A percentile compares a stretch with the other conserved stretches of the same genome.
Conservation (phyloP, 345 rosid species). For the Gossypium sturtianum region DNA sequence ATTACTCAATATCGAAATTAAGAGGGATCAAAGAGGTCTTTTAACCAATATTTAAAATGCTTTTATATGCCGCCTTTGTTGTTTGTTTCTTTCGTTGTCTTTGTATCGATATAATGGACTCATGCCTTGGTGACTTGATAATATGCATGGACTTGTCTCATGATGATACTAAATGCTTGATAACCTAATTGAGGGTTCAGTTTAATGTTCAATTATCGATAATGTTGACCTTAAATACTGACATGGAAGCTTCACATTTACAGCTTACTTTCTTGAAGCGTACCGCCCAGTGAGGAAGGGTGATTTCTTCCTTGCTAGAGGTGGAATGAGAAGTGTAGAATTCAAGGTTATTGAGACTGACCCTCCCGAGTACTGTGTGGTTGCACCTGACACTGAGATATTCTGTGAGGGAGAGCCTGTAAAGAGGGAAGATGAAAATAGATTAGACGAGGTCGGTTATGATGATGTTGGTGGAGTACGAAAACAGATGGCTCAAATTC, state of each 20-base stretch:
- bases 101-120: background rate
- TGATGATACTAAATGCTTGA: background rate
- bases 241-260: slow-evolving; percentile 15
- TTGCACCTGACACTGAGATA: slow-evolving; percentile 95
- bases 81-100: background rate
- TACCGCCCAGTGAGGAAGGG: slow-evolving; percentile 97
- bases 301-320: slow-evolving; percentile 88
- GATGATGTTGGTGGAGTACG: slow-evolving; percentile 99
- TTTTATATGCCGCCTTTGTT: background rate
- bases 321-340: slow-evolving; percentile 96
- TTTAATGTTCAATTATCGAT: background rate
- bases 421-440: slow-evolving; percentile 82
- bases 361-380: slow-evolving; percentile 87
- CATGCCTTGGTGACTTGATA: background rate
- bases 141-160: background rate
- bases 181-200: background rate
- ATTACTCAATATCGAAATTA: too few relatives aligned
- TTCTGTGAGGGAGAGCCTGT: slow-evolving; percentile 96
- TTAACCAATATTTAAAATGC: too few relatives aligned
- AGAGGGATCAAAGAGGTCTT: too few relatives aligned
- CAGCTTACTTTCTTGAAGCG: slow-evolving; percentile 91
- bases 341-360: slow-evolving; percentile 88
- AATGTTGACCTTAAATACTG: background rate
- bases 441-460: slow-evolving; percentile 90
- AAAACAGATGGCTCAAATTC: slow-evolving; percentile 96